Evolutionary conservation across 2,329 filamentous ascomycete species (phyloP).

Genomic region (Chrysosporium queenslandicum): DNA sequence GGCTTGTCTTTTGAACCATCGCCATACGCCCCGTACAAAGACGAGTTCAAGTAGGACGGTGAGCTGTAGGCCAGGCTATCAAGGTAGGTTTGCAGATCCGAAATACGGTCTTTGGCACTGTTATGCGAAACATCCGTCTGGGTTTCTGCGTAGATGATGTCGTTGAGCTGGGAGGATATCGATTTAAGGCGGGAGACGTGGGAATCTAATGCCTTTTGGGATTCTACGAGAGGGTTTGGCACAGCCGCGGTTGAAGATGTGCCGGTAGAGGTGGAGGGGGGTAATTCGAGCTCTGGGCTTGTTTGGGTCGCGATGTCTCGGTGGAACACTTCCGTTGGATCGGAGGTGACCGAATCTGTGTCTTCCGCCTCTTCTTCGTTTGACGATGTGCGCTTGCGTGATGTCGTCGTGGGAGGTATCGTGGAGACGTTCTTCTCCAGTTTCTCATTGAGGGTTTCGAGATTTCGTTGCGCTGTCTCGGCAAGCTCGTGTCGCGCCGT

Average conservation of each 20-base stretch:
- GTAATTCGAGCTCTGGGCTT: conserved; percentile 37
- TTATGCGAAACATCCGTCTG: conserved; percentile 26
- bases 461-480: conserved; percentile 41
- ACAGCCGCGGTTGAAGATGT: conserved; percentile 21
- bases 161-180: conserved; percentile 43
- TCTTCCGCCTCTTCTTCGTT: conserved; percentile 28
- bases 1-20: conserved; percentile 18
- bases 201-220: conserved; percentile 22
- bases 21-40: conserved; percentile 29
- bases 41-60: conserved; percentile 23
- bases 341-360: conserved; percentile 43
- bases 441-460: conserved; percentile 48
- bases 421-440: conserved; percentile 44
- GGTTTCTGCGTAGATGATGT: conserved; percentile 36
- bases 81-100: conserved; percentile 45
- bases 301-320: conserved; percentile 56
- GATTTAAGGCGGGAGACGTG: conserved; percentile 42
- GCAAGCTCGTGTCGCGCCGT: conserved; percentile 50
- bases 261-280: conserved; percentile 25
- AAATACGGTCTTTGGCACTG: conserved; percentile 28
- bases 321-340: conserved; percentile 55
- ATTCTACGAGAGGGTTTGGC: conserved; percentile 13
- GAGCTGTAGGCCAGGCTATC: conserved; percentile 38
- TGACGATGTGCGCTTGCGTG: conserved; percentile 14
- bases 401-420: conserved; percentile 35